These are phyloP conservation scores for Lodderomyces elongisporus DNA, from an alignment of 1,139 yeast species.

Conservation along the genomic window DNA sequence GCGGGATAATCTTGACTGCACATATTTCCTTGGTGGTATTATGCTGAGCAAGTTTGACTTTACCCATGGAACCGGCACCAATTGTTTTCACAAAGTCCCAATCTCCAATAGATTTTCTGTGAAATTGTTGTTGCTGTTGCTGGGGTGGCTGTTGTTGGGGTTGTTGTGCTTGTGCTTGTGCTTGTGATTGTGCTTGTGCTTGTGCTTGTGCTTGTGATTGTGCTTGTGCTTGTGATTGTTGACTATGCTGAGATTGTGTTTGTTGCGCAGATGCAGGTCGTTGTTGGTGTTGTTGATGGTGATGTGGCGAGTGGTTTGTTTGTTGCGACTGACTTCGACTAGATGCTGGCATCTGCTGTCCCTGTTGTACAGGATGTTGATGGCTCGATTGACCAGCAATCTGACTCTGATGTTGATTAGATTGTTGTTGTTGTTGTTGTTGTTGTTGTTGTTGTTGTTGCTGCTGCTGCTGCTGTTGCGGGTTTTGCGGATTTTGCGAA, in stretches of 20 bases:
- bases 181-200: constrained; percentile 9
- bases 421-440: constrained; percentile 10
- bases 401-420: constrained; percentile 7
- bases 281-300: constrained; percentile 1
- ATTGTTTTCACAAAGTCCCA: constrained; percentile 95
- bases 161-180: constrained; percentile 9
- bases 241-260: constrained; percentile 7
- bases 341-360: constrained; percentile 44
- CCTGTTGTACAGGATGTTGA: constrained; percentile 23
- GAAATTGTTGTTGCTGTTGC: constrained; percentile 47
- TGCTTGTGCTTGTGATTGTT: constrained; percentile 6
- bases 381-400: constrained; percentile 10
- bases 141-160: constrained; percentile 12
- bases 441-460: constrained; percentile 8
- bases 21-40: constrained; percentile 76
- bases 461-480: constrained; percentile 6
- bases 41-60: constrained; percentile 90
- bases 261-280: constrained; percentile 4
- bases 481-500: constrained; percentile 2
- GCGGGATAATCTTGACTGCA: constrained; percentile 78
- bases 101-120: constrained; percentile 88
- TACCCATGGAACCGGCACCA: constrained; percentile 99
- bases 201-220: constrained; percentile 9
- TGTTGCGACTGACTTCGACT: constrained; percentile 26
- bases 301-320: constrained; percentile 2